Percentiles rank a stretch among this genome's conserved stretches.
Evolutionary conservation across 257 asterid species (phyloP).

Genomic region (Solanum infundibuliforme): DNA sequence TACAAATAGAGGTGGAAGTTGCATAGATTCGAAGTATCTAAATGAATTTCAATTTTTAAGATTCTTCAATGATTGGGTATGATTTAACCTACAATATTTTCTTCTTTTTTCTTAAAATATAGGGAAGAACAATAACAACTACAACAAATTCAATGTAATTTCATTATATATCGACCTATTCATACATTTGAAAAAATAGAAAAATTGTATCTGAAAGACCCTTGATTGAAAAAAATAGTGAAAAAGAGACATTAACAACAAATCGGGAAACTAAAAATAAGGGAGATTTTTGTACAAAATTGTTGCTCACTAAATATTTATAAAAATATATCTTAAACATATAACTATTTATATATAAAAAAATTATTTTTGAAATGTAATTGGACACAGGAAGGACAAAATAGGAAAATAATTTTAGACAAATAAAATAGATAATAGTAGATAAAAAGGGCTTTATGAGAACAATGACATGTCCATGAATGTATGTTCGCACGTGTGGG

Average conservation of each 20-base stretch:
- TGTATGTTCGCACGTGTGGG: slow-evolving; percentile 28
- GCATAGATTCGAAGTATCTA: not conserved
- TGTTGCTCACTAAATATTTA: not conserved
- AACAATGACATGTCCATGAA: slow-evolving; percentile 24
- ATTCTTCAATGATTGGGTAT: not conserved
- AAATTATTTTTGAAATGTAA: not conserved
- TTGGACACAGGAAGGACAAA: not conserved
- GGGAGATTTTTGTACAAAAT: not conserved
- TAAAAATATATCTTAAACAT: not conserved
- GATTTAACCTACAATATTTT: not conserved
- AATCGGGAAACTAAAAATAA: not conserved
- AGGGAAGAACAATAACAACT: no score
- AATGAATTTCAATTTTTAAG: not conserved
- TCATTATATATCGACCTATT: not conserved
- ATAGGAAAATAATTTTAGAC: not conserved
- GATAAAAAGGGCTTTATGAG: not conserved
- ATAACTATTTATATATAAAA: not conserved
- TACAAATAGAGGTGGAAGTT: not conserved
- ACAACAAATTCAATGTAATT: not conserved
- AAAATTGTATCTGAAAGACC: not conserved
- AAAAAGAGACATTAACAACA: not conserved
- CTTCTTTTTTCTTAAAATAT: not conserved
- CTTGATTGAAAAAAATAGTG: not conserved
- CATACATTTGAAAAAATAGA: not conserved
- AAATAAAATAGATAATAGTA: not conserved